Evolutionary conservation across 805 yeast genomes (phyloP), one percentile per base, ranked within the genome.

Genomic region (Cyberlindnera amylophila): DNA sequence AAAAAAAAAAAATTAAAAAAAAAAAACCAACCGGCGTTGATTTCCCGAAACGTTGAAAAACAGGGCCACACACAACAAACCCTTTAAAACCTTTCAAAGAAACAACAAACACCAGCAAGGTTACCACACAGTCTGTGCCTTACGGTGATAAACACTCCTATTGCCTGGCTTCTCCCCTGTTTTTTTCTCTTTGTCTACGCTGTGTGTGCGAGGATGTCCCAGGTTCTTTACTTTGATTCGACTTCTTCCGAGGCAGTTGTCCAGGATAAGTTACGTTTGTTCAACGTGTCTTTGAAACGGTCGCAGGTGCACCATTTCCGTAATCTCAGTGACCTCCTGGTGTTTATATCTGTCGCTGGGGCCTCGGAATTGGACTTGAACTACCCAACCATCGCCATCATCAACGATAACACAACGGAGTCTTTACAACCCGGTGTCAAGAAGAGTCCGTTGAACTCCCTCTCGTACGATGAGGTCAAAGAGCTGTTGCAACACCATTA

Each of bases 311-410:
- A 31, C 13, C 33, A 36, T 14, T 53, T 51, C 45, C 45, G 47
- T n/a, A 41, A 39, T 15, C 39, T 58, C 6, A 18, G 41, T 8
- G 46, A 39, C 15, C 27, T 58, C 19, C 19, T 57, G 17, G 35
- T 35, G 6, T 48, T 46, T 21, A 39, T 58, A 19, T 40, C 54
- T 3, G 47, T 53, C 17, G 42, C 45, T 10, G 61, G 62, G 1
- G 47, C 53, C 18, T 54, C 58, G 8, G 62, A 58, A 21, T 40
- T 57, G 6, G 62, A 58, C 37, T 29, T 58, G n/a, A 39, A 54
- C 24, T 54, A 49, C 36, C 62, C 62, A 13, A 51, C 57, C 0
- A 46, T 57, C 9, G 46, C 49, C 3, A 51, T 58, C 19, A 41
- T 55, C 16, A 55, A 54, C 26, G 59, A 53, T n/a, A 8, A 30